Base-by-base conservation (phyloP, 306 rosid genomes). In the Vigna nakashimae region DNA sequence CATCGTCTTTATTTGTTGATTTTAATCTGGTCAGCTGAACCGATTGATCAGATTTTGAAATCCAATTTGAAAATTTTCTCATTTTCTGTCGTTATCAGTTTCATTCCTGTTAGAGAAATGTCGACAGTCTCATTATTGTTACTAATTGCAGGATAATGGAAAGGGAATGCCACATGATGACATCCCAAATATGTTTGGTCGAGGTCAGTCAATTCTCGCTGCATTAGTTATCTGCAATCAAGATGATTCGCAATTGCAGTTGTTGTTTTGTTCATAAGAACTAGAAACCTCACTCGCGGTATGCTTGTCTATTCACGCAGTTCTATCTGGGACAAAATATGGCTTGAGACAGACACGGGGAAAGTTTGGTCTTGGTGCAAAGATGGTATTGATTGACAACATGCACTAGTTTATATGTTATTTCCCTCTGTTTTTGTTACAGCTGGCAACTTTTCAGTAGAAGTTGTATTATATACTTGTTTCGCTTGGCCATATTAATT, bases 121-220 rank as follows among this genome's bases (percentile, higher is more conserved):
- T 11, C 48, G 67, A 16, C 80, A 71, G 26, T 58, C 57, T 77
- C 76, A 65, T 74, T 72, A 59, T 60, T 32, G 67, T 42, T 46
- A 67, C 17, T 86, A 46, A 78, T 80, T 77, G 56, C 87, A 94
- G 98, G 98, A 94, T 85, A 94, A 94, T 82, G 98, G 98, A 70
- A 89, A 82, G 85, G 98, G 98, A 88, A 94, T 94, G 98, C 90
- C 97, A 17, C 97, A 94, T 69, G 97, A 90, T 83, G 97, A 94
- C 87, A 94, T 94, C 82, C 98, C 98, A 83, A 84, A 94, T 84
- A 94, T 94, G 98, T 94, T 94, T 94, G 98, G 98, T 71, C 90
- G 97, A 87, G 98, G 98, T 94, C 59, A 64, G 73, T 53, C 79
- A 67, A 75, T 82, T 73, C 78, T 69, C 65, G 75, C 75, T 53